A percentile compares a stretch with the other conserved stretches of the same genome.
These are phyloP conservation scores for Vitis riparia DNA, from an alignment of 164 flowering plant species.

Conservation along the genomic window DNA sequence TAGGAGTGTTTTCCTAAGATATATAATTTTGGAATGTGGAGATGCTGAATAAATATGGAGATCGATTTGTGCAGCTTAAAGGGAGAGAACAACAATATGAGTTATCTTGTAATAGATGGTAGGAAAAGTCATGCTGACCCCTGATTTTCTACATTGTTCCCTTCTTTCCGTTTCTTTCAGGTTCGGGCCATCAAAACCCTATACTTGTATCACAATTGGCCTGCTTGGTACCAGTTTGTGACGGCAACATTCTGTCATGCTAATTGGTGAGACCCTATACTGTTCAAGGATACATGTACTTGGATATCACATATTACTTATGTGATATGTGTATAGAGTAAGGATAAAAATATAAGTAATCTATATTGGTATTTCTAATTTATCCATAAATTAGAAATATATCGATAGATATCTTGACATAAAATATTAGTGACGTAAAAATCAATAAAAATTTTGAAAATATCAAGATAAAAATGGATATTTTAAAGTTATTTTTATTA, in stretches of 20 bases:
- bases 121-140: too few species aligned
- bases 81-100: neutral
- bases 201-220: slow-evolving; percentile 78
- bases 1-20: neutral
- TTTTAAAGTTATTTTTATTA: too few species aligned
- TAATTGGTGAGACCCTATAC: slow-evolving; percentile 65
- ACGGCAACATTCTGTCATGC: slow-evolving; percentile 96
- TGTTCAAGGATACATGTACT: neutral
- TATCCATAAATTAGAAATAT: too few species aligned
- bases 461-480: too few species aligned
- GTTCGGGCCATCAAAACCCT: slow-evolving; percentile 54
- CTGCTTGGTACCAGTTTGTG: slow-evolving; percentile 93
- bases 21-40: neutral
- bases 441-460: too few species aligned
- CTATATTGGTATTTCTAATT: too few species aligned
- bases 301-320: too few species aligned
- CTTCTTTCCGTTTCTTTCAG: slow-evolving; percentile 27
- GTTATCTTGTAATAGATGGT: too few species aligned
- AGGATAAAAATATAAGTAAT: too few species aligned
- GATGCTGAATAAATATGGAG: neutral
- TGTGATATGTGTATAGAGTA: too few species aligned
- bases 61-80: neutral
- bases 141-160: neutral
- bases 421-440: too few species aligned
- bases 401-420: too few species aligned